phyloP scores from a whole-genome alignment of 768 basidiomycete genomes.

The Lactarius indigo region DNA sequence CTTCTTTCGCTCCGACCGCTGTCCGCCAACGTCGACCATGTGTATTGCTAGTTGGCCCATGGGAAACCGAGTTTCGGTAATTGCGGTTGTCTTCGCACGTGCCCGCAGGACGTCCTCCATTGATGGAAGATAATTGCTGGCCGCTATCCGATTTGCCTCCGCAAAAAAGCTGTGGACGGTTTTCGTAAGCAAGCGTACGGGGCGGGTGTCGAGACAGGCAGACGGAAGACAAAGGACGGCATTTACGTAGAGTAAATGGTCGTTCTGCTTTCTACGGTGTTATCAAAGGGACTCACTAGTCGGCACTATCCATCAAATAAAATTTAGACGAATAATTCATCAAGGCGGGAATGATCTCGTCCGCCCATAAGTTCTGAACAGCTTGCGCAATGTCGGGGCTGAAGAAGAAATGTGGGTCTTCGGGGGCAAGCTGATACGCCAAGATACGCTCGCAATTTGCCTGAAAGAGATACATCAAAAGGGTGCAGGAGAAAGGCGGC shows the following conservation, averaged over 20 bases:
- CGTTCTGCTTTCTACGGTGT: background rate
- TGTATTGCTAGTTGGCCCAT: constrained; percentile 59
- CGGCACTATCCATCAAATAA: constrained; percentile 93
- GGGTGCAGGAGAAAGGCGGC: constrained; percentile 23
- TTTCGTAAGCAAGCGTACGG: background rate
- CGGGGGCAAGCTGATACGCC: constrained; percentile 44
- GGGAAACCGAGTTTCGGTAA: constrained; percentile 80
- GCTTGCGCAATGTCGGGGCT: constrained; percentile 65
- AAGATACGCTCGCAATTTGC: constrained; percentile 57
- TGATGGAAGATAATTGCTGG: constrained; percentile 76
- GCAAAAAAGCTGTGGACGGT: constrained; percentile 67
- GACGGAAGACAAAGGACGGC: background rate
- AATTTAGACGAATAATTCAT: constrained; percentile 70
- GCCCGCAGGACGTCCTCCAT: constrained; percentile 85
- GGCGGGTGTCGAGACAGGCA: background rate
- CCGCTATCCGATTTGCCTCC: constrained; percentile 79
- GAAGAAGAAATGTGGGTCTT: constrained; percentile 42
- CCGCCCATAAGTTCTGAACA: constrained; percentile 66
- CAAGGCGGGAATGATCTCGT: constrained; percentile 50
- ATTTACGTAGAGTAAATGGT: background rate
- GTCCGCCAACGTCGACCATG: constrained; percentile 77
- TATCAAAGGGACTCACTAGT: constrained; percentile 55
- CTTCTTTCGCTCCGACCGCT: constrained; percentile 58
- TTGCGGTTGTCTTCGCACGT: constrained; percentile 86
- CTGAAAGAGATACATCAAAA: constrained; percentile 28